Conservation (phyloP, 2,329 filamentous ascomycete species). For the Fusarium nurragi region DNA sequence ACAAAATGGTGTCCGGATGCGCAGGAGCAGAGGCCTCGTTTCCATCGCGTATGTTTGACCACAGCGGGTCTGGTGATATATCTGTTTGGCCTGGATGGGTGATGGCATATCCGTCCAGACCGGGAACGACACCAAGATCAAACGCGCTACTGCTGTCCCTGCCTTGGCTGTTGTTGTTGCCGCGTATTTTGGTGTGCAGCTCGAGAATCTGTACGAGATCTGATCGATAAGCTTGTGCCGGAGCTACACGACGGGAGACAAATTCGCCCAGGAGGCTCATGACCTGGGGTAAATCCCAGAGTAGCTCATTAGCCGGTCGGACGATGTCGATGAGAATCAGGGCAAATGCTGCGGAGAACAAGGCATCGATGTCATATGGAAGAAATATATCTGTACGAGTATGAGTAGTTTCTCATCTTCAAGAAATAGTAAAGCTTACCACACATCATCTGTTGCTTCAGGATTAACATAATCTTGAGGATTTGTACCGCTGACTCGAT, state of each 20-base stretch:
- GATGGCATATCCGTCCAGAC: constrained; percentile 19
- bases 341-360: constrained; percentile 34
- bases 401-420: background rate
- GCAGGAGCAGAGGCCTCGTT: background rate
- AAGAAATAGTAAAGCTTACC: background rate
- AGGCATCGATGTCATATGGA: constrained; percentile 34
- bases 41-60: constrained; percentile 20
- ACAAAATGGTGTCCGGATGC: constrained; percentile 23
- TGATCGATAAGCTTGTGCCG: constrained; percentile 29
- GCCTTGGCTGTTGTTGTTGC: background rate
- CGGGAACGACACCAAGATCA: background rate
- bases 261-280: constrained; percentile 30
- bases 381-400: constrained; percentile 23
- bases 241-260: constrained; percentile 29
- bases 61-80: constrained; percentile 29
- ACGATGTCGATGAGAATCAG: constrained; percentile 35
- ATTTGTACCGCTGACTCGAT: constrained; percentile 32
- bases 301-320: constrained; percentile 27
- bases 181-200: constrained; percentile 27
- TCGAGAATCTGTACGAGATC: constrained; percentile 31
- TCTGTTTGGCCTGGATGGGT: constrained; percentile 4
- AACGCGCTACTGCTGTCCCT: background rate
- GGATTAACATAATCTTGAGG: constrained; percentile 30
- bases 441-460: constrained; percentile 36
- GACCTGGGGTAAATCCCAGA: constrained; percentile 37